Evolutionary conservation across 805 yeast species (phyloP).

Genomic region (Barnettozyma vustinii): DNA sequence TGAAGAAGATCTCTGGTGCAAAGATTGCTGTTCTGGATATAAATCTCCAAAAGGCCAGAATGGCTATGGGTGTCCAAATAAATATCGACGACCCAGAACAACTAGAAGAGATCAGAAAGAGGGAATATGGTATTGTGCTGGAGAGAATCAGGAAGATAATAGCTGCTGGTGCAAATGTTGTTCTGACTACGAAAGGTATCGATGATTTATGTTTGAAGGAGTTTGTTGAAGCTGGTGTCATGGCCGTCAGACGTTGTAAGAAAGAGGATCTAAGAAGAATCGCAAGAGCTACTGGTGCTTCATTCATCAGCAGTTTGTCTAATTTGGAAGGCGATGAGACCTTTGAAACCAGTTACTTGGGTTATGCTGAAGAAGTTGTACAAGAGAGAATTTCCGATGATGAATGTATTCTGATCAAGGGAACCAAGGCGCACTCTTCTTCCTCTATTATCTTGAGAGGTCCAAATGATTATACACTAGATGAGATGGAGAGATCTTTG

Average conservation of each 20-base stretch:
- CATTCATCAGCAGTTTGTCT: constrained; percentile 78
- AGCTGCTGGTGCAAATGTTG: constrained; percentile 80
- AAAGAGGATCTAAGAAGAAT: constrained; percentile 95
- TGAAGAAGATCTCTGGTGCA: constrained; percentile 55
- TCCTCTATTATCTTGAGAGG: constrained; percentile 92
- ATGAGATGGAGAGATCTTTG: constrained; percentile 97
- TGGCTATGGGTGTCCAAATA: constrained; percentile 98
- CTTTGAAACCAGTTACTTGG: constrained; percentile 75
- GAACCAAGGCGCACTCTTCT: constrained; percentile 90
- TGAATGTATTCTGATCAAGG: constrained; percentile 91
- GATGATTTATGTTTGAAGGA: constrained; percentile 97
- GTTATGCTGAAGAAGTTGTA: constrained; percentile 86
- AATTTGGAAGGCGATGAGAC: constrained; percentile 91
- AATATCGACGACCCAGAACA: constrained; percentile 97
- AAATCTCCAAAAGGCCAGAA: constrained; percentile 90
- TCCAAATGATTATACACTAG: constrained; percentile 89
- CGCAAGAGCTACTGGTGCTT: constrained; percentile 97
- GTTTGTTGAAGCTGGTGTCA: constrained; percentile 82
- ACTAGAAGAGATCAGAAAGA: constrained; percentile 87
- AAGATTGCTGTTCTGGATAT: constrained; percentile 91
- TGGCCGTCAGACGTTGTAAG: constrained; percentile 92
- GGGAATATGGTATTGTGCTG: constrained; percentile 67
- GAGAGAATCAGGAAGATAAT: constrained; percentile 83
- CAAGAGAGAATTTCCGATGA: constrained; percentile 92
- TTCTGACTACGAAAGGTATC: constrained; percentile 92